Percentiles rank a stretch among this genome's conserved stretches.
Evolutionary conservation across 2,329 filamentous ascomycete species (phyloP).

Genomic region (Pseudocercospora fijiensis): DNA sequence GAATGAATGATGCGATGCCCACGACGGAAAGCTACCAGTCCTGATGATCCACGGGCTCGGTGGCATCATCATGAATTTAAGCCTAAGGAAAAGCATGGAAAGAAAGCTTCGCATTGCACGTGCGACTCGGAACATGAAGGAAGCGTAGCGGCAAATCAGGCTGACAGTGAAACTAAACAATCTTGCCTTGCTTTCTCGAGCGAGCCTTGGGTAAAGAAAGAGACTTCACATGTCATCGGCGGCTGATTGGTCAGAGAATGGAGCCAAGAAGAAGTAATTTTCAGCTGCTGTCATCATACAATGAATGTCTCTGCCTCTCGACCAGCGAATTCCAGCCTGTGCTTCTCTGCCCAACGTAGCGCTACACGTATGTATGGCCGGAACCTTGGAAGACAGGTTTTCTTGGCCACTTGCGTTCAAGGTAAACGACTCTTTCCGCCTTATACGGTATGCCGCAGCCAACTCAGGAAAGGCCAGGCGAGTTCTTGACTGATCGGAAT

Average conservation of each 20-base stretch:
- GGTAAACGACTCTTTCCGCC: background rate
- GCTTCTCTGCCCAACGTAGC: background rate
- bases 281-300: background rate
- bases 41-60: background rate
- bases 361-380: too few species aligned
- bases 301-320: too few species aligned
- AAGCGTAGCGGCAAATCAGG: background rate
- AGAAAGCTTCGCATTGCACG: background rate
- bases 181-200: background rate
- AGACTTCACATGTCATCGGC: background rate
- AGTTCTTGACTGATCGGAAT: background rate
- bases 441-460: background rate
- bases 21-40: background rate
- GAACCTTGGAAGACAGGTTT: background rate
- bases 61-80: background rate
- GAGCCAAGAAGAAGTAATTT: background rate
- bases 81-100: background rate
- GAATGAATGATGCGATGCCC: conserved; percentile 8
- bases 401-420: background rate
- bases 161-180: background rate
- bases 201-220: background rate
- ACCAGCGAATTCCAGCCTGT: too few species aligned
- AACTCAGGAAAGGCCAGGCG: background rate
- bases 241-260: too few species aligned
- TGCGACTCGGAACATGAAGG: background rate